A percentile compares a stretch with the other conserved stretches of the same genome.
Evolutionary conservation across 352 stramenopile species (phyloP).

Genomic region (Phytopythium oedochilum): DNA sequence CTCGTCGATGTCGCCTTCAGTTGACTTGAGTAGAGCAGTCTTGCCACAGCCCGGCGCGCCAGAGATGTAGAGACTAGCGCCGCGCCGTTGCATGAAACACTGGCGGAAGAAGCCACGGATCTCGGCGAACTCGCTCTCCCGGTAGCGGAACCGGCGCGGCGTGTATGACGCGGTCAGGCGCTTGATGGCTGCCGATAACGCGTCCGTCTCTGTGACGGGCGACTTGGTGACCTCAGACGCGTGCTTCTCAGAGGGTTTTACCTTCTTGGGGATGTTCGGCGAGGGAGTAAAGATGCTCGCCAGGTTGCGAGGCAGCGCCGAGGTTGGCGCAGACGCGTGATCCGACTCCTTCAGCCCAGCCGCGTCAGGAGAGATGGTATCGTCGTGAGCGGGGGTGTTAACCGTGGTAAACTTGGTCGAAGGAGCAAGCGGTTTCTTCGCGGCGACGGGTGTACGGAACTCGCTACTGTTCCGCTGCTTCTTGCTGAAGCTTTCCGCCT

Average conservation of each 20-base stretch:
- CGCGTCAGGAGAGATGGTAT: slow-evolving; percentile 44
- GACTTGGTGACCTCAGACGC: not conserved
- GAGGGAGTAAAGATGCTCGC: slow-evolving; percentile 69
- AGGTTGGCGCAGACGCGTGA: slow-evolving; percentile 2
- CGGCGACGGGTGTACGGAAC: slow-evolving; percentile 19
- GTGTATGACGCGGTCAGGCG: slow-evolving; percentile 47
- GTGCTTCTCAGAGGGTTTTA: slow-evolving; percentile 1
- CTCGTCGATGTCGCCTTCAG: slow-evolving; percentile 38
- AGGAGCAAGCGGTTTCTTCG: not conserved
- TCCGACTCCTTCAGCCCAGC: slow-evolving; percentile 18
- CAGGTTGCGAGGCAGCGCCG: slow-evolving; percentile 33
- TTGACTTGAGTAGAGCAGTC: slow-evolving; percentile 60
- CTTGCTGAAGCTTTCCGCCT: slow-evolving; percentile 10
- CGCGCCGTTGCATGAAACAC: slow-evolving; percentile 44
- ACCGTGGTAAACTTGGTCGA: not conserved
- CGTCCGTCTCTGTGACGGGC: not conserved
- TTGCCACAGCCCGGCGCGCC: slow-evolving; percentile 77
- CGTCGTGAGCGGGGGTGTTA: not conserved
- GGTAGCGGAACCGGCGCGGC: slow-evolving; percentile 42
- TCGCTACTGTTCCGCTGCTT: slow-evolving; percentile 17
- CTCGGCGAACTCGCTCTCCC: slow-evolving; percentile 46
- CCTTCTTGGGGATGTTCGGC: slow-evolving; percentile 23
- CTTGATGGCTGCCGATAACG: slow-evolving; percentile 30
- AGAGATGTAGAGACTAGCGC: slow-evolving; percentile 74
- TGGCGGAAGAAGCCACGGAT: slow-evolving; percentile 54